Percentiles rank a stretch among this genome's conserved stretches.
phyloP scores from a whole-genome alignment of 495 filamentous ascomycete genomes.

The Mytilinidion resinicola region DNA sequence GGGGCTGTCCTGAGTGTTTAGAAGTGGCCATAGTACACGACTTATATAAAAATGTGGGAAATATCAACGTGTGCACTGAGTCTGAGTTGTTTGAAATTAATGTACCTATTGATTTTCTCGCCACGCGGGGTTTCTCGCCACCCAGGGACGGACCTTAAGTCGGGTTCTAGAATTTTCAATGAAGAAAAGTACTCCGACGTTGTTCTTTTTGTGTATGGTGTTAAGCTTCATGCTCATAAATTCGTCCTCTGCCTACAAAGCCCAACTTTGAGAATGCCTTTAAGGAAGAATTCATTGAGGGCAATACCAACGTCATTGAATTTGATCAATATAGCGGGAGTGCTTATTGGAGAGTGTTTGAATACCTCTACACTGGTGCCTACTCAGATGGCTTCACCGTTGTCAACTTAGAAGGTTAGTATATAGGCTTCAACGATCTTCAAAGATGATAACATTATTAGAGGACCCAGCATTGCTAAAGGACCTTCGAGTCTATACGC shows the following conservation, averaged over 20 bases:
- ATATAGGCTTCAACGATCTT: not conserved
- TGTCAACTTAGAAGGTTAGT: slow-evolving; percentile 6
- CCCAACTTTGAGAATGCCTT: slow-evolving; percentile 10
- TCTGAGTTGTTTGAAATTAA: no score
- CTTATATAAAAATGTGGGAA: slow-evolving; percentile 1
- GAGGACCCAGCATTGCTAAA: slow-evolving; percentile 7
- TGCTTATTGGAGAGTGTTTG: slow-evolving; percentile 12
- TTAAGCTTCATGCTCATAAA: slow-evolving; percentile 5
- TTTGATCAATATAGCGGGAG: slow-evolving; percentile 6
- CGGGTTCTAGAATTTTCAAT: slow-evolving; percentile 11
- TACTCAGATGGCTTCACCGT: slow-evolving; percentile 3
- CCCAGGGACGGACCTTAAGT: no score
- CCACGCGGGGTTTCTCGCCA: no score
- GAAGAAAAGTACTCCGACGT: slow-evolving; percentile 4
- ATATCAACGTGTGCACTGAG: no score
- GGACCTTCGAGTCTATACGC: slow-evolving; percentile 9
- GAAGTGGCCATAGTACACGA: no score
- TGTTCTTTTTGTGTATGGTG: slow-evolving; percentile 1
- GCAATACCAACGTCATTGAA: not conserved
- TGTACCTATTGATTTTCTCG: no score
- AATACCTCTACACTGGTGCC: slow-evolving; percentile 12
- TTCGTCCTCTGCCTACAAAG: slow-evolving; percentile 13
- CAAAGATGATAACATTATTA: slow-evolving; percentile 1
- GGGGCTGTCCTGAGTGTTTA: no score
- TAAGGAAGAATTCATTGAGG: slow-evolving; percentile 4